These are phyloP conservation scores for Fraxinus excelsior DNA, from an alignment of 257 asterid genomes.

Conservation along the genomic window DNA sequence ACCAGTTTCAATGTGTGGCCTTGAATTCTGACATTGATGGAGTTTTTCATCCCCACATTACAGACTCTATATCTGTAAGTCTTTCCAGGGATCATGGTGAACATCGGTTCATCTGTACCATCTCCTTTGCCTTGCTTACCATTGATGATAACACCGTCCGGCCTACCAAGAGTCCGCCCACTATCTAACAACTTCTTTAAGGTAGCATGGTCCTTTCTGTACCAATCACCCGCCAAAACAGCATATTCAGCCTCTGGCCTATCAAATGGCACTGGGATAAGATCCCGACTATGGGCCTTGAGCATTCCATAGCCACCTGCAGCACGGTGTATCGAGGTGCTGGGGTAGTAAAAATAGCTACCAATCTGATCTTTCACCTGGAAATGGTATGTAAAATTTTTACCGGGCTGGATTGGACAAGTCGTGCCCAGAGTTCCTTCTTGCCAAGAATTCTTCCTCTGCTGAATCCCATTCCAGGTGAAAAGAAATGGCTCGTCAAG, in stretches of 20 bases:
- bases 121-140: slow-evolving; percentile 41
- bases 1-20: slow-evolving; percentile 51
- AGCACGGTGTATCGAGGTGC: slow-evolving; percentile 55
- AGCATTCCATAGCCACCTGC: slow-evolving; percentile 67
- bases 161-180: slow-evolving; percentile 43
- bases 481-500: slow-evolving; percentile 63
- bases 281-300: slow-evolving; percentile 42
- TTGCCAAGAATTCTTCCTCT: slow-evolving; percentile 60
- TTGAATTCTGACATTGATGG: slow-evolving; percentile 47
- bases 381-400: slow-evolving; percentile 46
- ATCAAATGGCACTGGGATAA: slow-evolving; percentile 63
- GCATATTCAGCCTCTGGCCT: slow-evolving; percentile 48
- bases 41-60: slow-evolving; percentile 57
- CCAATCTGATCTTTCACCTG: slow-evolving; percentile 69
- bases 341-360: slow-evolving; percentile 55
- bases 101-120: slow-evolving; percentile 46
- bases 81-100: slow-evolving; percentile 38
- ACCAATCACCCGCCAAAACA: slow-evolving; percentile 64
- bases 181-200: slow-evolving; percentile 37
- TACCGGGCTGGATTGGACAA: slow-evolving; percentile 57
- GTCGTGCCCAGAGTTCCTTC: slow-evolving; percentile 50
- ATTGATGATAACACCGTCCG: slow-evolving; percentile 51
- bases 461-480: slow-evolving; percentile 63
- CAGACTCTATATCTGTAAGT: slow-evolving; percentile 56
- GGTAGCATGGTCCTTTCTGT: slow-evolving; percentile 34